These are phyloP conservation scores for Termitomyces sp. DNA, from an alignment of 768 basidiomycete genomes.

Conservation along the genomic window DNA sequence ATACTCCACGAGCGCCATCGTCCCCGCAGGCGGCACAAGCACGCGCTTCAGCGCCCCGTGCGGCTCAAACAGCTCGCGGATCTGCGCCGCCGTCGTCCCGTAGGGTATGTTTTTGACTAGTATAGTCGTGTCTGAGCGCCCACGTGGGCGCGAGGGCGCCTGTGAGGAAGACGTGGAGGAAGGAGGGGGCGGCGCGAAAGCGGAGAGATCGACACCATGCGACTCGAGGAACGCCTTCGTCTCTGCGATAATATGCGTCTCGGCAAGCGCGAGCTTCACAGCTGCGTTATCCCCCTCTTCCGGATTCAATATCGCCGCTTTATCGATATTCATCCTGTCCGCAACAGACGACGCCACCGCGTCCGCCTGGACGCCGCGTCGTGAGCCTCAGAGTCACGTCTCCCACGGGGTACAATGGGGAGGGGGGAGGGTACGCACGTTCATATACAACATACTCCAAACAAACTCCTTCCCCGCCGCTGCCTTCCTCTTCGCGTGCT, in stretches of 20 bases:
- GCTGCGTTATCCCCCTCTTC: slow-evolving; percentile 73
- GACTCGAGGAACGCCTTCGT: slow-evolving; percentile 87
- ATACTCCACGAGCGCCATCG: slow-evolving; percentile 89
- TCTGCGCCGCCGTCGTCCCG: slow-evolving; percentile 69
- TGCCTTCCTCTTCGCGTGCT: slow-evolving; percentile 58
- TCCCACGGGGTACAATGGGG: no score
- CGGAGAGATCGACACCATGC: slow-evolving; percentile 59
- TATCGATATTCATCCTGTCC: slow-evolving; percentile 80
- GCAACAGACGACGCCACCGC: slow-evolving; percentile 91
- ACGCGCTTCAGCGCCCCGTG: slow-evolving; percentile 71
- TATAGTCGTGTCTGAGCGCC: slow-evolving; percentile 73
- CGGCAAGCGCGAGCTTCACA: slow-evolving; percentile 92
- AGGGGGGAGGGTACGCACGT: slow-evolving; percentile 57
- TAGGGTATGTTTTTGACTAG: slow-evolving; percentile 97
- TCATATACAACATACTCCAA: slow-evolving; percentile 96
- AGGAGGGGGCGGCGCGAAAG: slow-evolving; percentile 22
- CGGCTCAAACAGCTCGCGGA: slow-evolving; percentile 74
- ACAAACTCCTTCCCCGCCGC: slow-evolving; percentile 77
- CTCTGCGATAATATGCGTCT: slow-evolving; percentile 94
- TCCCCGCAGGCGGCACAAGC: slow-evolving; percentile 31
- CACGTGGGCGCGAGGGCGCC: slow-evolving; percentile 22
- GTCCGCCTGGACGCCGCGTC: slow-evolving; percentile 57
- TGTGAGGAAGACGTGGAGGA: slow-evolving; percentile 20
- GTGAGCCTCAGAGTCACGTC: slow-evolving; percentile 13
- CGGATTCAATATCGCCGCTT: slow-evolving; percentile 84